Conservation (phyloP, 2,329 filamentous ascomycete species). For the Arthrinium puccinioides region DNA sequence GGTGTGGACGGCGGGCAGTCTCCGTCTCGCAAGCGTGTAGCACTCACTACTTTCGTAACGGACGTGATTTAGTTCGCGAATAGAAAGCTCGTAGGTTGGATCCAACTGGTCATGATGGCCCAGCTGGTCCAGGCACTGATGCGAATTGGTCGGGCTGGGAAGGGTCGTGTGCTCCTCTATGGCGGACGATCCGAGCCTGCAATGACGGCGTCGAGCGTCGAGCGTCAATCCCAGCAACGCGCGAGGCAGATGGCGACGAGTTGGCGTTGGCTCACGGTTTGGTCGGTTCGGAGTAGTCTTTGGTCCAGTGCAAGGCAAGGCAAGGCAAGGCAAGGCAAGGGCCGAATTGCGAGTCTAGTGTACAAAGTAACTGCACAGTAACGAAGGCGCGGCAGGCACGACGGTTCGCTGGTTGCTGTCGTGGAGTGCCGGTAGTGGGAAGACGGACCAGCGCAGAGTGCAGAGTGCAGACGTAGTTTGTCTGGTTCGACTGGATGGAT, state of each 20-base stretch:
- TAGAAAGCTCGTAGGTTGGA: slow-evolving; percentile 4
- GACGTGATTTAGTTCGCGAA: slow-evolving; percentile 6
- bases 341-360: too few relatives aligned
- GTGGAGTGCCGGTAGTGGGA: slow-evolving; percentile 1
- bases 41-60: slow-evolving; percentile 2
- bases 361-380: too few relatives aligned
- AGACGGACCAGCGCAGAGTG: background rate
- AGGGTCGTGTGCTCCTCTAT: background rate
- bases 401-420: background rate
- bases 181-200: background rate
- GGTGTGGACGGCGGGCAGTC: too few relatives aligned
- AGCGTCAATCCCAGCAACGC: too few relatives aligned
- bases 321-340: background rate
- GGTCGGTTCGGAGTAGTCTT: background rate
- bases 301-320: background rate
- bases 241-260: too few relatives aligned
- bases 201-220: too few relatives aligned
- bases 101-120: slow-evolving; percentile 7
- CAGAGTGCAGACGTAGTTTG: slow-evolving; percentile 1
- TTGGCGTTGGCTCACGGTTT: too few relatives aligned
- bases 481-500: slow-evolving; percentile 2
- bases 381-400: background rate
- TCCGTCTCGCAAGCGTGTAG: background rate
- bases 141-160: background rate
- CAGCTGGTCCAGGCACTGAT: background rate